Evolutionary conservation across 768 basidiomycete species (phyloP).

Genomic region (Amanita muscaria): DNA sequence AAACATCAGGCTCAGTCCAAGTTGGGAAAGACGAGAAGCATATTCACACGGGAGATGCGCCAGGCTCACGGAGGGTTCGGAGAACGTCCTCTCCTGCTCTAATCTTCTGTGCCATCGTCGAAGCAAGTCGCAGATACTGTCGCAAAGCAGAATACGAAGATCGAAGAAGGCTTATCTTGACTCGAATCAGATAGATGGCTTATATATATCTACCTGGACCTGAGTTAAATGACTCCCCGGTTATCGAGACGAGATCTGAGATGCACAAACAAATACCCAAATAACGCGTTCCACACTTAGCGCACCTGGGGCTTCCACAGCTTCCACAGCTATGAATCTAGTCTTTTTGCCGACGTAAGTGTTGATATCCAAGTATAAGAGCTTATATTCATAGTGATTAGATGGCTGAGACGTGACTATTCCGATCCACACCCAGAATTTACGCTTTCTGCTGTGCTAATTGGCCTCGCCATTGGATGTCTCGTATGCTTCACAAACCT

Average conservation of each 20-base stretch:
- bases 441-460: conserved; percentile 49
- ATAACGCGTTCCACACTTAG: conserved; percentile 13
- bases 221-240: too few relatives aligned
- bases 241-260: conserved; percentile 11
- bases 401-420: conserved; percentile 2
- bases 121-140: background rate
- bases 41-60: conserved; percentile 15
- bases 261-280: conserved; percentile 14
- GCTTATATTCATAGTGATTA: too few relatives aligned
- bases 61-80: conserved; percentile 44
- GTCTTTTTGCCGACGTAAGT: background rate
- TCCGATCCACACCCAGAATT: conserved; percentile 30
- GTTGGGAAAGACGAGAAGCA: background rate
- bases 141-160: background rate
- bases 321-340: background rate
- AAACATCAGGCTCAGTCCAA: conserved; percentile 1
- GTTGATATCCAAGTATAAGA: too few relatives aligned
- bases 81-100: conserved; percentile 42
- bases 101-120: conserved; percentile 43
- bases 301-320: too few relatives aligned
- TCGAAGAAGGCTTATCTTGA: background rate
- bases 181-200: background rate
- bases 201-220: too few relatives aligned
- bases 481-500: conserved; percentile 90
- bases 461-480: conserved; percentile 80